Evolutionary conservation across 495 filamentous ascomycete genomes (phyloP), one percentile per base, ranked within the genome.

Genomic region (Tricharina praecox): DNA sequence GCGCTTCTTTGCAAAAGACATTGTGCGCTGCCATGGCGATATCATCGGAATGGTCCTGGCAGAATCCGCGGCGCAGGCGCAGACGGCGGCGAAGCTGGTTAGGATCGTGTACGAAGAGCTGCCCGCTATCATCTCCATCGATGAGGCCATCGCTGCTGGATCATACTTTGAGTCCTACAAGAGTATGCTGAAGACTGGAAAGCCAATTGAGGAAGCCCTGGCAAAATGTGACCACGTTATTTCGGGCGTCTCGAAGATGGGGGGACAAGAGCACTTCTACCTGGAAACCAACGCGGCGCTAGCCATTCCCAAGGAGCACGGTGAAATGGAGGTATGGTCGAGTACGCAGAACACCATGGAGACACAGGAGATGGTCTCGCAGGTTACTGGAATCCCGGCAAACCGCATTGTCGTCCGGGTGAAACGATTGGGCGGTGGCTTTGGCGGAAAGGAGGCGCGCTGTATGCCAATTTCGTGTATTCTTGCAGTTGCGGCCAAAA

Each of bases 241-340:
- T 37, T 58, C 64, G 44, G 64, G 65, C 4, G 52, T 53, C 23
- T 56, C 62, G 19, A 66, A 53, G 37, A 64, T 66, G 25, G 65
- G 64, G 33, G 65, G 65, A 4, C 65, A 67, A 50, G 65, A 67
- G 41, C 64, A 67, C 28, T 67, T 67, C 42, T 67, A 67, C 34
- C 55, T 67, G 2, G 65, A 67, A 43, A 67, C 65, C 2, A 64
- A 66, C 33, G 55, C 60, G 1, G 56, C 64, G 5, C 33, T 66
- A 3, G 64, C 63, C 2, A 64, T 66, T 40, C 65, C 65, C 5
- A 58, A 56, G 11, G 65, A 67, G 44, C 63, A 66, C 43, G 64
- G 60, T 2, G 55, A 54, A 16, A 56, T 56, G 43, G 54, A 56
- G 37, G 63, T 67, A 4, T 67, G 65, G 65, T 66, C 64, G 3